Evolutionary conservation across 805 yeast genomes (phyloP), one percentile per base, ranked within the genome.

Genomic region (Yarrowia sp.): DNA sequence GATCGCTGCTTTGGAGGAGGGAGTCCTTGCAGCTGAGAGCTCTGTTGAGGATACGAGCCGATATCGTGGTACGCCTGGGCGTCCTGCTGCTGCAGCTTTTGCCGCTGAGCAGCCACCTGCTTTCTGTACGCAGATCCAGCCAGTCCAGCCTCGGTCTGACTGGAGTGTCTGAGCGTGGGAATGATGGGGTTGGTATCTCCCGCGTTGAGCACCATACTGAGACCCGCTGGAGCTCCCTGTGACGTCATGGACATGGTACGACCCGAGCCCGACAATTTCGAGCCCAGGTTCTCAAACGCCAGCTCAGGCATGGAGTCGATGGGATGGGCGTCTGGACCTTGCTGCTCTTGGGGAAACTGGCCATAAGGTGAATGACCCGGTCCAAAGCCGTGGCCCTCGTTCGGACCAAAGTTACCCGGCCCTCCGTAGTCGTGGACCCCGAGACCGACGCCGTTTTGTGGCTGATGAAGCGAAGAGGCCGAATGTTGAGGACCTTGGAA

Each of bases 271-370:
- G 64, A 58, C 13, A 58, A 51, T 28, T 58, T 58, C 28, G 64
- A 58, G 32, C 51, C 41, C 35, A 58, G 64, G 9, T 58, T 17
- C 35, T 58, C 64, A 14, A 58, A 33, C 42, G 51, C 51, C 41
- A 58, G 35, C 51, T 58, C 64, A 7, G 64, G 64, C 64, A 58
- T 58, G 35, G 50, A 43, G 33, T 58, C 64, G 43, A 58, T 58
- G n/a, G 64, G 64, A 11, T 58, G 55, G 6, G 55, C 41, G 1
- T 48, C 55, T 6, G 17, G 41, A 2, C 41, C 41, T 7, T 45
- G 45, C 42, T 41, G 51, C 10, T 33, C 41, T 6, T 32, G 22
- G 3, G 13, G n/a, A 8, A 1, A 58, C 51, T 58, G 64, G 14
- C 61, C 61, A 13, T 55, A 55, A 1, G 61, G 61, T 15, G 61